Percentiles rank a stretch among this genome's conserved stretches.
Conservation (phyloP, 768 basidiomycete genomes). For the Crassisporium funariophilum region DNA sequence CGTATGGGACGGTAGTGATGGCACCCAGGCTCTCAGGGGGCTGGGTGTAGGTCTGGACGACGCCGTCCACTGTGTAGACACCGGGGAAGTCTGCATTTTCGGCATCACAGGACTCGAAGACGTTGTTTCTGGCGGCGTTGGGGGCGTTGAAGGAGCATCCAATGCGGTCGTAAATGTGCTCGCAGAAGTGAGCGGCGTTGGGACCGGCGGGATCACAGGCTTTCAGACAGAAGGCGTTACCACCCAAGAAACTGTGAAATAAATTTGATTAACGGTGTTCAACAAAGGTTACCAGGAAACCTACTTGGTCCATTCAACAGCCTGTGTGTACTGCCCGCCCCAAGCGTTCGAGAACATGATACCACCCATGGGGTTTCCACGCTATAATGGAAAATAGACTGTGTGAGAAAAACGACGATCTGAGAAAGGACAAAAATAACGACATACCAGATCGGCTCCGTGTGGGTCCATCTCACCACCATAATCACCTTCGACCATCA, state of each 20-base stretch:
- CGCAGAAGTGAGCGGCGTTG: constrained; percentile 56
- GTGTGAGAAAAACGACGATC: background rate
- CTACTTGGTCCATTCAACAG: constrained; percentile 71
- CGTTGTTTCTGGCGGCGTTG: constrained; percentile 53
- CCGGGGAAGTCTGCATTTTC: constrained; percentile 67
- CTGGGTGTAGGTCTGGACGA: constrained; percentile 43
- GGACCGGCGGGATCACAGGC: constrained; percentile 29
- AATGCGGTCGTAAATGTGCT: constrained; percentile 75
- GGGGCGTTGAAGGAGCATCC: constrained; percentile 76
- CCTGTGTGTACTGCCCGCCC: constrained; percentile 50
- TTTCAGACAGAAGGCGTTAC: constrained; percentile 12
- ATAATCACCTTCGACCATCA: constrained; percentile 54
- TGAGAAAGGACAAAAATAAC: background rate
- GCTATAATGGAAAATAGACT: constrained; percentile 45
- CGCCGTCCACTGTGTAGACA: constrained; percentile 42
- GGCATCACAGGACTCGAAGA: constrained; percentile 63
- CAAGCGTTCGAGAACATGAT: constrained; percentile 65
- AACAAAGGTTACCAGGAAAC: constrained; percentile 20
- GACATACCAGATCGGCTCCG: constrained; percentile 57
- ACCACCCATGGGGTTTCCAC: constrained; percentile 82
- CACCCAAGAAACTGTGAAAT: constrained; percentile 65
- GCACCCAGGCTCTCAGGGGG: constrained; percentile 44
- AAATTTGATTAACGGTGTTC: background rate
- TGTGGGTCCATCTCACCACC: constrained; percentile 84
- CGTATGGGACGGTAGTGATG: constrained; percentile 45